Evolutionary conservation across 768 basidiomycete genomes (phyloP).

Genomic region (Dentipellis sp.): DNA sequence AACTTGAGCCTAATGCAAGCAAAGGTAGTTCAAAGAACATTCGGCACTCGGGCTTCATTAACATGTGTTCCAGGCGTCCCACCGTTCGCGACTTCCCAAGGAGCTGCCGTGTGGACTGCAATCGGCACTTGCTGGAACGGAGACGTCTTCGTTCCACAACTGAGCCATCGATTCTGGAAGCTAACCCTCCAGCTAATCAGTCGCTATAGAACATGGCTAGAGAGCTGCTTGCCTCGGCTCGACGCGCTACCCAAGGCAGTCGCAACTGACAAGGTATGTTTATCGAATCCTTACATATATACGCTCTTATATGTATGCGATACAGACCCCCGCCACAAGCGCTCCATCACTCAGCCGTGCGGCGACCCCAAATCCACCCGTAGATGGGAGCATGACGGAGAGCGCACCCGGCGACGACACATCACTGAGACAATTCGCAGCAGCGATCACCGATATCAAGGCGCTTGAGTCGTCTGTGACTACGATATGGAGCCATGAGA

Average conservation of each 20-base stretch:
- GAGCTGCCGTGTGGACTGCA: constrained; percentile 60
- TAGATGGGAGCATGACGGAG: constrained; percentile 46
- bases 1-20: constrained; percentile 30
- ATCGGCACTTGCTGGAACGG: constrained; percentile 79
- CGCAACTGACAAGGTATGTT: constrained; percentile 21
- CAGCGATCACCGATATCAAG: constrained; percentile 61
- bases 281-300: background rate
- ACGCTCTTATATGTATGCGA: too few species aligned
- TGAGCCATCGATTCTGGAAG: constrained; percentile 84
- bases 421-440: constrained; percentile 54
- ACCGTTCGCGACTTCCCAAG: constrained; percentile 52
- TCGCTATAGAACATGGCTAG: constrained; percentile 26
- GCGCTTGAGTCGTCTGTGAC: constrained; percentile 41
- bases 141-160: constrained; percentile 75
- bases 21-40: constrained; percentile 27
- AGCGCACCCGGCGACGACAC: constrained; percentile 52
- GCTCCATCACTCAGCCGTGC: constrained; percentile 29
- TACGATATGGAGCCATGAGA: constrained; percentile 61
- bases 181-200: constrained; percentile 74
- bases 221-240: constrained; percentile 35
- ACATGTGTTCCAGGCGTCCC: constrained; percentile 13
- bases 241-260: constrained; percentile 28
- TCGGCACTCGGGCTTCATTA: background rate
- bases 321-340: background rate
- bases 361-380: constrained; percentile 39